Evolutionary conservation across 176 grass and related monocot species (phyloP), one percentile per base, ranked within the genome.

Genomic region (Metroxylon sagu): DNA sequence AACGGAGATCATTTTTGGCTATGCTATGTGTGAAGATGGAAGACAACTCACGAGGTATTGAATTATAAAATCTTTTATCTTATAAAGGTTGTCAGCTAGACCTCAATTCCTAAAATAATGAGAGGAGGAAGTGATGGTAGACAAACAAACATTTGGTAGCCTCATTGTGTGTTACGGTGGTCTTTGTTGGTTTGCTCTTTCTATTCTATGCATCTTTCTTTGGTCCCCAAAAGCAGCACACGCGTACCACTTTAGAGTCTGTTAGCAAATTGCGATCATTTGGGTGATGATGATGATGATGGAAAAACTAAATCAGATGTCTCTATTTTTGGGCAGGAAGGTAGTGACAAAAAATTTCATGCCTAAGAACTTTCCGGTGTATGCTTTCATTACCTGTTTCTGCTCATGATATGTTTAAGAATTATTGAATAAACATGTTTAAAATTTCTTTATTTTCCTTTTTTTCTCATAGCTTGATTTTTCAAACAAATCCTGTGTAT

Each of bases 291-390:
- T 61, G 81, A 71, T 18, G 80, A 85, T 54, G 72, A 68, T 0
- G 83, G 78, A 0, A 56, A 71, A 6, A 71, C 75, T 2, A 82
- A 71, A 71, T 72, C 64, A 2, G 92, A 91, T 19, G 92, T 88
- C 61, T 91, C 83, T 14, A 85, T 97, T 68, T 97, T 88, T 69
- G 78, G 70, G 16, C 80, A 74, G 18, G 72, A 67, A 54, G 82
- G 79, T 65, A 71, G 35, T 16, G 62, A 82, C 60, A 74, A 85
- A 1, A 1, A 59, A 26, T 66, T 14, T 82, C 50, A 76, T 83
- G 59, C 73, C 66, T 18, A 97, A 91, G 81, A 90, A 73, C 67
- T 97, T 91, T 70, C 87, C 84, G 63, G 92, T 97, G 55, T 82
- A 84, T 81, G 70, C 49, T 39, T 39, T 35, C n/a, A 61, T 29